Conservation (phyloP, 2,329 filamentous ascomycete genomes). For the Cryphonectria japonica region DNA sequence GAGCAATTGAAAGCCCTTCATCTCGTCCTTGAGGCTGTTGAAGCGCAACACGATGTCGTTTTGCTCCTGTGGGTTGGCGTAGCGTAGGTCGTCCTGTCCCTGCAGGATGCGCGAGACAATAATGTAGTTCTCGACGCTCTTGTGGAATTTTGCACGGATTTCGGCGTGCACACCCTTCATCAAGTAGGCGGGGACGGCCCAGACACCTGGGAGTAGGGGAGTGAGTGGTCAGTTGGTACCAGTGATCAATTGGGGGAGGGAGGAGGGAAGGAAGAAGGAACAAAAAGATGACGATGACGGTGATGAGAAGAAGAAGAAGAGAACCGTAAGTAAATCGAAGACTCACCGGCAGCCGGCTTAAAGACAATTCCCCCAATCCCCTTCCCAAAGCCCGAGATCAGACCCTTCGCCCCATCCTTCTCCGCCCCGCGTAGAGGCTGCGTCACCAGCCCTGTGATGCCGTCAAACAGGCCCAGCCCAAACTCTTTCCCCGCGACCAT, state of each 20-base stretch:
- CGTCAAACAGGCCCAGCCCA: slow-evolving; percentile 77
- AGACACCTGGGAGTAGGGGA: slow-evolving; percentile 52
- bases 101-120: slow-evolving; percentile 76
- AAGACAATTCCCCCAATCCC: slow-evolving; percentile 80
- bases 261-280: neutral
- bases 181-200: slow-evolving; percentile 77
- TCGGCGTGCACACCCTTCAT: slow-evolving; percentile 84
- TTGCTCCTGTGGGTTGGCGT: slow-evolving; percentile 60
- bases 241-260: neutral
- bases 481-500: slow-evolving; percentile 80
- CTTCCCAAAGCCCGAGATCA: slow-evolving; percentile 80
- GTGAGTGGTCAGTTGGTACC: slow-evolving; percentile 10
- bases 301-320: neutral
- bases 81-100: slow-evolving; percentile 68
- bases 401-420: slow-evolving; percentile 57
- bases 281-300: too few relatives aligned
- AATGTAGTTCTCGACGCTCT: slow-evolving; percentile 77
- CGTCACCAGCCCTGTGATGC: slow-evolving; percentile 77
- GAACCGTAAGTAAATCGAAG: neutral
- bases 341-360: slow-evolving; percentile 77
- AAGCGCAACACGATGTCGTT: slow-evolving; percentile 68
- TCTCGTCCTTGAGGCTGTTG: slow-evolving; percentile 62
- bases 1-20: slow-evolving; percentile 62
- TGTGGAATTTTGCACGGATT: slow-evolving; percentile 70
- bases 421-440: slow-evolving; percentile 69